These are phyloP conservation scores for Metarhizium guizhouense DNA, from an alignment of 2,329 filamentous ascomycete genomes.

Conservation along the genomic window DNA sequence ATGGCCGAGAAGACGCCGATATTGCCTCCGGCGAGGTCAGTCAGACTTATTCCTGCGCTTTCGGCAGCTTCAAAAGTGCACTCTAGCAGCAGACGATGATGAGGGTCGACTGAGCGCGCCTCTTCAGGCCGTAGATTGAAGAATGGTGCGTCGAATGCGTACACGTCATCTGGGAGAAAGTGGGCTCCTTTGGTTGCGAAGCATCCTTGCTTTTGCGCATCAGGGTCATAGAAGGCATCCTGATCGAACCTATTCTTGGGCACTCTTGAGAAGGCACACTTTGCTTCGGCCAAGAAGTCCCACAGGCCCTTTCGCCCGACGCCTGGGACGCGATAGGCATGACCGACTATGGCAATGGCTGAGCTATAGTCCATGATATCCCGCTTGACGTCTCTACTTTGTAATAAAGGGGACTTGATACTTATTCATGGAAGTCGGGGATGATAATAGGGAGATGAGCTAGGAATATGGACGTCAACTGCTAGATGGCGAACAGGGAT, in stretches of 20 bases:
- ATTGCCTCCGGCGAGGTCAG: conserved; percentile 32
- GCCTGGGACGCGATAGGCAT: conserved; percentile 29
- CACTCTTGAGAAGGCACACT: conserved; percentile 24
- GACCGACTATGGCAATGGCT: conserved; percentile 33
- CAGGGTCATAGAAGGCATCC: conserved; percentile 16
- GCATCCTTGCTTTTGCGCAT: conserved; percentile 22
- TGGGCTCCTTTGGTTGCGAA: conserved; percentile 12
- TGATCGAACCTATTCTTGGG: conserved; percentile 17
- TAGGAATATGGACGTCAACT: too few species aligned
- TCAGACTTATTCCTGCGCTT: conserved; percentile 35
- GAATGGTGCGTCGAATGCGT: conserved; percentile 36
- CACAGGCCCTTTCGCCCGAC: conserved; percentile 25
- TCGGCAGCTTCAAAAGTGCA: conserved; percentile 40
- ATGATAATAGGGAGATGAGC: too few species aligned
- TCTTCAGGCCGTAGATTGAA: conserved; percentile 34
- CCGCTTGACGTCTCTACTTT: too few species aligned
- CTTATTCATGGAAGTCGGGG: too few species aligned
- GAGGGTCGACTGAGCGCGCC: conserved; percentile 34
- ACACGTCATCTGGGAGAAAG: conserved; percentile 31
- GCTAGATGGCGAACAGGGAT: too few species aligned
- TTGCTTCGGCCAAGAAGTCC: conserved; percentile 21
- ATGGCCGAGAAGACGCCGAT: conserved; percentile 29
- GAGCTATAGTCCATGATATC: background rate
- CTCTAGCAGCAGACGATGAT: conserved; percentile 38
- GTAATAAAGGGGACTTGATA: too few species aligned